A percentile compares a stretch with the other conserved stretches of the same genome.
Conservation (phyloP, 2,329 filamentous ascomycete genomes). For the Arthroderma sp. region DNA sequence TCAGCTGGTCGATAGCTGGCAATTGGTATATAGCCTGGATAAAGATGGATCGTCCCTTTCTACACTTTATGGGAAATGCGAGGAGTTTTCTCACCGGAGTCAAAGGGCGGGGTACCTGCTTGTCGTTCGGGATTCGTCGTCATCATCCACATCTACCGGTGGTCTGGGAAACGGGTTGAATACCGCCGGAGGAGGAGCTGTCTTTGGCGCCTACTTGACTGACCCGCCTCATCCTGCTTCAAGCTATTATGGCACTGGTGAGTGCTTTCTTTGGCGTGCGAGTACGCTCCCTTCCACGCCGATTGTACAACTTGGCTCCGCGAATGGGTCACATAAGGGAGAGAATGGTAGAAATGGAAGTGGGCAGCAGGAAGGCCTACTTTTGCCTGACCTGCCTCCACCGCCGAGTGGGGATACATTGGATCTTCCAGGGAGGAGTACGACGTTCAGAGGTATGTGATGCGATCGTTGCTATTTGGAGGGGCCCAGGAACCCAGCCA, state of each 20-base stretch:
- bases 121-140: slow-evolving; percentile 59
- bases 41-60: slow-evolving; percentile 78
- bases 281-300: slow-evolving; percentile 46
- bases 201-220: slow-evolving; percentile 89
- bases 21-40: slow-evolving; percentile 74
- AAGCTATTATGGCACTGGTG: slow-evolving; percentile 89
- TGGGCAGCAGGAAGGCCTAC: slow-evolving; percentile 26
- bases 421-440: slow-evolving; percentile 43
- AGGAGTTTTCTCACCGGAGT: slow-evolving; percentile 49
- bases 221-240: slow-evolving; percentile 69
- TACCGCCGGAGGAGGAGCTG: slow-evolving; percentile 29
- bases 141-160: slow-evolving; percentile 5
- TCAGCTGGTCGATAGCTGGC: slow-evolving; percentile 79
- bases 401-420: slow-evolving; percentile 57
- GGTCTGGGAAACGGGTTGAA: slow-evolving; percentile 3
- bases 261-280: slow-evolving; percentile 85
- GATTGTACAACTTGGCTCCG: slow-evolving; percentile 14
- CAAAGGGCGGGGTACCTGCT: slow-evolving; percentile 76
- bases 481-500: neutral
- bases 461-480: slow-evolving; percentile 6
- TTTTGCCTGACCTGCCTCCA: slow-evolving; percentile 48
- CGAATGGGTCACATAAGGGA: slow-evolving; percentile 1
- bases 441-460: slow-evolving; percentile 38
- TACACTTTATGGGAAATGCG: slow-evolving; percentile 73
- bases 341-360: neutral